Evolutionary conservation across 495 filamentous ascomycete genomes (phyloP).

Genomic region (Amphirosellinia nigrospora): DNA sequence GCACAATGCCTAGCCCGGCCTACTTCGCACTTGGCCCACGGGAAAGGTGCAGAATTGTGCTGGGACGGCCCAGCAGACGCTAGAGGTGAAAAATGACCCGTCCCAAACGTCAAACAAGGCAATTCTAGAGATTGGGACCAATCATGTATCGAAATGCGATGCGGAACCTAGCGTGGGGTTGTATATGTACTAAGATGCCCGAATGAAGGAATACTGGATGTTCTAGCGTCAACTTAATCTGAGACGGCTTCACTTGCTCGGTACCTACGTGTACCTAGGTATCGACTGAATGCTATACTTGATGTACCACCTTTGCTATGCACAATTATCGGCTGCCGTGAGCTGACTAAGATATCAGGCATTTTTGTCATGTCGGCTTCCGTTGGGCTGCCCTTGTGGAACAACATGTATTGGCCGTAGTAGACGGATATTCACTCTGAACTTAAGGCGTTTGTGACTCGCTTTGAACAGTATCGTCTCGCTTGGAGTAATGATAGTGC

Average conservation of each 20-base stretch:
- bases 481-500: constrained; percentile 13
- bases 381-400: constrained; percentile 12
- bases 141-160: constrained; percentile 26
- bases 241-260: not conserved
- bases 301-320: not conserved
- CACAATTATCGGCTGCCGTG: constrained; percentile 10
- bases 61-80: constrained; percentile 32
- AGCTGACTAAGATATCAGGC: constrained; percentile 16
- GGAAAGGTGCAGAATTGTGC: constrained; percentile 17
- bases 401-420: not conserved
- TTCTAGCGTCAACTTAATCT: not conserved
- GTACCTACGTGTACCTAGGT: not conserved
- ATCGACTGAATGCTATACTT: not conserved
- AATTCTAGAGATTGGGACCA: constrained; percentile 32
- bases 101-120: constrained; percentile 38
- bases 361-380: not conserved
- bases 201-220: constrained; percentile 2
- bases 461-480: not conserved
- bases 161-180: constrained; percentile 12
- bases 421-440: not conserved
- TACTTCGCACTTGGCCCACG: constrained; percentile 5
- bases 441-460: constrained; percentile 16
- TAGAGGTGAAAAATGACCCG: constrained; percentile 32
- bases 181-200: constrained; percentile 9
- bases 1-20: constrained; percentile 15